Percentiles rank a stretch among this genome's conserved stretches.
Evolutionary conservation across 495 filamentous ascomycete species (phyloP).

Genomic region (Annulohypoxylon maeteangense): DNA sequence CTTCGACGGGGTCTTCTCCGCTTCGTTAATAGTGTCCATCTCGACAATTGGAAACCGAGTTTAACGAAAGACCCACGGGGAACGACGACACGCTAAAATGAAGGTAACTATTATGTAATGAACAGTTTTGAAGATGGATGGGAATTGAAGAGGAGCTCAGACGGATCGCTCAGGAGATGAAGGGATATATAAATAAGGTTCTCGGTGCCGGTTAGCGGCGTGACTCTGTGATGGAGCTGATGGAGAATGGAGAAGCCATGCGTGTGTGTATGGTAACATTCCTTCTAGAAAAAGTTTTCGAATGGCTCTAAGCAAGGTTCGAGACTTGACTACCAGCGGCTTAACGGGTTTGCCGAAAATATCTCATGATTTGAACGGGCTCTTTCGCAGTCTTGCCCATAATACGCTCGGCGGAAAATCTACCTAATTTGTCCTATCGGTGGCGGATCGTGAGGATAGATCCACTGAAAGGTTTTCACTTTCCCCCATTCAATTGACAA

Average conservation of each 20-base stretch:
- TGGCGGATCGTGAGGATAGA: conserved; percentile 27
- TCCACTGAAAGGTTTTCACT: conserved; percentile 35
- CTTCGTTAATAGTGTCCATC: conserved; percentile 34
- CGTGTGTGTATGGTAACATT: not conserved
- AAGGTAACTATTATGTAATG: conserved; percentile 30
- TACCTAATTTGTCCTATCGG: conserved; percentile 19
- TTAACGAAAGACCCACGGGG: conserved; percentile 10
- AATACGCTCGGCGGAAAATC: conserved; percentile 16
- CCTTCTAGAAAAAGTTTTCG: conserved; percentile 27
- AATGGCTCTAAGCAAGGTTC: conserved; percentile 12
- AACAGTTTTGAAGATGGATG: conserved; percentile 3
- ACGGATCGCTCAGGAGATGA: not conserved
- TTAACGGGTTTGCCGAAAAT: conserved; percentile 36
- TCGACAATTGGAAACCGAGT: conserved; percentile 10
- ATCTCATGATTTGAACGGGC: conserved; percentile 38
- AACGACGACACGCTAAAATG: conserved; percentile 4
- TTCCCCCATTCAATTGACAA: conserved; percentile 24
- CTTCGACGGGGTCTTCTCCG: conserved; percentile 31
- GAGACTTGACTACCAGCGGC: conserved; percentile 17
- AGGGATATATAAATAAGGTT: conserved; percentile 22
- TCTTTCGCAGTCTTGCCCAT: not conserved
- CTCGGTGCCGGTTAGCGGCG: conserved; percentile 15
- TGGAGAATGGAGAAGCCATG: not conserved
- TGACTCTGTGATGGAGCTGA: not conserved
- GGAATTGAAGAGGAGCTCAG: not conserved